Evolutionary conservation across 1,284 basidiomycete genomes (phyloP).

Genomic region (Exobasidium rhododendri): DNA sequence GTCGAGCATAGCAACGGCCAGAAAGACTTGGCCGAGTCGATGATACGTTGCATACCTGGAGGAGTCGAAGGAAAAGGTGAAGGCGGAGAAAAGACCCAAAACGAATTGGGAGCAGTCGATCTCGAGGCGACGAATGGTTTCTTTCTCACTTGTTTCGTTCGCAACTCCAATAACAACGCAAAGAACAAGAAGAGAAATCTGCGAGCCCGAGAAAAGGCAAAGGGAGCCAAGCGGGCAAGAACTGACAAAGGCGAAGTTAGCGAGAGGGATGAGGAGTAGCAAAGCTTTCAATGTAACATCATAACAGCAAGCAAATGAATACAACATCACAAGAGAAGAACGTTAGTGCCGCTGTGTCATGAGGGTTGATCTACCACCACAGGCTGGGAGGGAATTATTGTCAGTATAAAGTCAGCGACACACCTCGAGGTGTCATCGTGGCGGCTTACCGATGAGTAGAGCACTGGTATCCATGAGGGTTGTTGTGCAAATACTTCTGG

Average conservation of each 20-base stretch:
- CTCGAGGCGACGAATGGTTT: constrained; percentile 17
- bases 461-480: constrained; percentile 11
- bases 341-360: too few species aligned
- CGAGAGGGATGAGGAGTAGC: neutral
- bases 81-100: neutral
- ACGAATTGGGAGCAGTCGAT: neutral
- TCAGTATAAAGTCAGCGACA: too few species aligned
- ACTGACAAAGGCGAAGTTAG: neutral
- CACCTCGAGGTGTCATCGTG: too few species aligned
- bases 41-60: constrained; percentile 18
- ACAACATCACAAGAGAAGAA: too few species aligned
- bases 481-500: constrained; percentile 47
- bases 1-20: constrained; percentile 19
- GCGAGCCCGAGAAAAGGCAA: constrained; percentile 2
- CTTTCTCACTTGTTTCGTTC: constrained; percentile 17
- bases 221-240: neutral
- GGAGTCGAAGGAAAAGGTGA: constrained; percentile 6
- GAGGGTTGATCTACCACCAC: neutral
- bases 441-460: constrained; percentile 10
- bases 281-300: too few species aligned
- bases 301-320: too few species aligned
- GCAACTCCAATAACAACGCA: constrained; percentile 6
- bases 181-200: neutral
- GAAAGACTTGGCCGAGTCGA: constrained; percentile 6
- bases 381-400: too few species aligned